Evolutionary conservation across 2,329 filamentous ascomycete genomes (phyloP), one percentile per base, ranked within the genome.

Genomic region (Tolypocladium sp.): DNA sequence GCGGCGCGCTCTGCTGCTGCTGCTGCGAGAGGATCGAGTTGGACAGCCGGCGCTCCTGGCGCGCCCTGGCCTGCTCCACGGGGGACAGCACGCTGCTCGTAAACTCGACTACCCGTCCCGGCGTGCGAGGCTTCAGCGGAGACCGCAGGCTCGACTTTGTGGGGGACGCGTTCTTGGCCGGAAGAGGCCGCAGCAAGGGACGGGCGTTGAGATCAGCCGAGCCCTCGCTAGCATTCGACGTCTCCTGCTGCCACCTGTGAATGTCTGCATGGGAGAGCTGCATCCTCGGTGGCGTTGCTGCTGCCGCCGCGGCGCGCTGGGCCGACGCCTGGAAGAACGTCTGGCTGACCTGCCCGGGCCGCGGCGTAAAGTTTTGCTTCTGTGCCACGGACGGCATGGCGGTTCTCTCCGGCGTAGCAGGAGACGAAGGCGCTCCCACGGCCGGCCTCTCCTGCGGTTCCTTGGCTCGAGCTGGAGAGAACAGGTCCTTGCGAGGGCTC

Each of bases 41-140:
- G 52, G 68, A 70, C 17, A 67, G 60, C 20, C 64, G 67, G 37
- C 67, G 69, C 57, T 71, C 67, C 17, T 69, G 67, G n/a, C 72
- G 70, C 33, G 63, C 65, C 55, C 63, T 64, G 3, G 73, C 74
- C 62, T 80, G 76, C 12, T 76, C 73, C 1, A 74, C 64, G 1
- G 79, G 78, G 4, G 78, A 79, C 8, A 79, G 68, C 1, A 77
- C 77, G 66, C 74, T 80, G 68, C 77, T 79, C 0, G 79, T 79
- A 63, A 85, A 85, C 59, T 83, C 81, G 17, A 86, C 83, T 0
- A 85, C 79, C 0, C 81, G 78, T 5, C 83, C 83, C 0, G 81
- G 81, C 2, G 81, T 84, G 61, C 78, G 82, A 4, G 80, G 78
- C 65, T 85, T 86, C 22, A 82, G 67, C 0, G 82, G 81, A 4